Evolutionary conservation across 768 basidiomycete genomes (phyloP).

Genomic region (Lanmaoa rubissima): DNA sequence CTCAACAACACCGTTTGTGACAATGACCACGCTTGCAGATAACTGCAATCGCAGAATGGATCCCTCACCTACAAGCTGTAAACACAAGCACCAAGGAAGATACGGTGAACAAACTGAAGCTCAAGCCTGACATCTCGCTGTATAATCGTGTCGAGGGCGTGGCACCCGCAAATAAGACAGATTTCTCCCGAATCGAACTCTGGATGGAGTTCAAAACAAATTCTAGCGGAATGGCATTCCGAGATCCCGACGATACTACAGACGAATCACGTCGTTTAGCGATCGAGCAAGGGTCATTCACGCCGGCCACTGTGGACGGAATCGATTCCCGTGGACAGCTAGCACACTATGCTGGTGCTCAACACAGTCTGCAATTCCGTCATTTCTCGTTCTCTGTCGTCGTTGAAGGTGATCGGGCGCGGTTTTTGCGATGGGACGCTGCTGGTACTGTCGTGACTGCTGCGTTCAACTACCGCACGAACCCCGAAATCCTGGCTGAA

Average conservation of each 20-base stretch:
- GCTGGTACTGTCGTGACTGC: not conserved
- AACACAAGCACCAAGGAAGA: slow-evolving; percentile 2
- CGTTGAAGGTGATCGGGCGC: slow-evolving; percentile 24
- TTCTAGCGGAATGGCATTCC: not conserved
- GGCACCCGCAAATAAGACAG: not conserved
- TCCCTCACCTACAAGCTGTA: not conserved
- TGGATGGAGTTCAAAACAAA: slow-evolving; percentile 9
- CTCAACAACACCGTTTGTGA: not conserved
- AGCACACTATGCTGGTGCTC: slow-evolving; percentile 23
- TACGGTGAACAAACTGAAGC: not conserved
- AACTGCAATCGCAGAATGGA: not conserved
- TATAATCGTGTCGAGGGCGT: not conserved
- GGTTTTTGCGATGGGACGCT: slow-evolving; percentile 38
- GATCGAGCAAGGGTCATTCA: not conserved
- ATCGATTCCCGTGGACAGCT: slow-evolving; percentile 19
- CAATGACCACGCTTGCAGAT: not conserved
- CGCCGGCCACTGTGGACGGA: not conserved
- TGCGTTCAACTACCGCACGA: not conserved
- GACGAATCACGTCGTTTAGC: not conserved
- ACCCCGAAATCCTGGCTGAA: too few relatives aligned
- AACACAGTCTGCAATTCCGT: slow-evolving; percentile 29
- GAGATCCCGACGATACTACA: not conserved
- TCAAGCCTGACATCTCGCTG: not conserved
- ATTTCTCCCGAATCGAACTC: slow-evolving; percentile 5
- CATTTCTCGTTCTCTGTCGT: slow-evolving; percentile 31